Percentiles rank a stretch among this genome's conserved stretches.
These are phyloP conservation scores for Penicillium fuscoglaucum DNA, from an alignment of 2,329 filamentous ascomycete species.

Conservation along the genomic window DNA sequence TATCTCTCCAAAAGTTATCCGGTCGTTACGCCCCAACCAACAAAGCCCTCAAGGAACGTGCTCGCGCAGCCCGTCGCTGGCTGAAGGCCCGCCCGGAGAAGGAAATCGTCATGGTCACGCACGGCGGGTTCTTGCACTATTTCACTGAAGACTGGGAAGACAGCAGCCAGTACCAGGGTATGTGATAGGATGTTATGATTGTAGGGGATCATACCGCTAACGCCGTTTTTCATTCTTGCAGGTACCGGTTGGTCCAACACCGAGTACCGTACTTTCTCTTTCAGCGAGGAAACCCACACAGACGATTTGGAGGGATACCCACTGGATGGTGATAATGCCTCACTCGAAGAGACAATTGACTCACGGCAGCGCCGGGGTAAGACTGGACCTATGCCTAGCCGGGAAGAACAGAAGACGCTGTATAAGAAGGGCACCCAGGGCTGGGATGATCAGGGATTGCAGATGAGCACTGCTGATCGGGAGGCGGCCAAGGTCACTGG, in stretches of 20 bases:
- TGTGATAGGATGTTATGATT: constrained; percentile 8
- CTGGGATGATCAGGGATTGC: constrained; percentile 47
- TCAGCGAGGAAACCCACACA: constrained; percentile 54
- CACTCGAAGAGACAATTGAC: constrained; percentile 43
- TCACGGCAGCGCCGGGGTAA: constrained; percentile 46
- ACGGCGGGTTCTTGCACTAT: constrained; percentile 82
- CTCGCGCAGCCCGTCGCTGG: constrained; percentile 60
- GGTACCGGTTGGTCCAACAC: constrained; percentile 75
- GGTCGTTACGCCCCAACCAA: constrained; percentile 49
- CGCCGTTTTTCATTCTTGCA: constrained; percentile 29
- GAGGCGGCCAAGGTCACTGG: constrained; percentile 36
- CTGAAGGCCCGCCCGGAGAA: constrained; percentile 57
- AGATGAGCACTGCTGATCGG: constrained; percentile 39
- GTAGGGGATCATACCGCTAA: background rate
- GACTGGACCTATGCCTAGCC: constrained; percentile 32
- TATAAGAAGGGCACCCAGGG: constrained; percentile 43
- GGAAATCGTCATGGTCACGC: constrained; percentile 74
- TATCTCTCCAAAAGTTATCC: constrained; percentile 2
- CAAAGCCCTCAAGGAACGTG: constrained; percentile 60
- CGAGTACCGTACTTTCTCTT: constrained; percentile 68
- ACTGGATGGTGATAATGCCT: constrained; percentile 43
- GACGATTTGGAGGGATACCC: constrained; percentile 46
- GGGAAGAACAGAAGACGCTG: constrained; percentile 40
- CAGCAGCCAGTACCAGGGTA: constrained; percentile 50
- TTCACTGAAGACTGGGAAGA: constrained; percentile 79